phyloP scores from a whole-genome alignment of 2,329 filamentous ascomycete species.

The Penicillium sp. region DNA sequence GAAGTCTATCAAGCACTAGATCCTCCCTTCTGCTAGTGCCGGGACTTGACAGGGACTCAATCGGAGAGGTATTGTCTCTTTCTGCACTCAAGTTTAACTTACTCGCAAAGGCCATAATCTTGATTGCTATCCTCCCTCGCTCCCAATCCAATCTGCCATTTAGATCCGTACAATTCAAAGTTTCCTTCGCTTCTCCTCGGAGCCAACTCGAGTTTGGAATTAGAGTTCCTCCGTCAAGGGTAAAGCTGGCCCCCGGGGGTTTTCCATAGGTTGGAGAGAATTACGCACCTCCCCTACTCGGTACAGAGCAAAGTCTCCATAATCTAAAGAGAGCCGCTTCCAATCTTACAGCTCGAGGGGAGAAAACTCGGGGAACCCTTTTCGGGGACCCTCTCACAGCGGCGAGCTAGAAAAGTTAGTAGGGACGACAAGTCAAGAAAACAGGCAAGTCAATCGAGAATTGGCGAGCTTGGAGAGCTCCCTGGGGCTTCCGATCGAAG shows the following conservation, averaged over 20 bases:
- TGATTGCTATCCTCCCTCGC: neutral
- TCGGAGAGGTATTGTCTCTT: neutral
- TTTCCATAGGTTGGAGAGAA: neutral
- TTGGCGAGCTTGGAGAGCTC: neutral
- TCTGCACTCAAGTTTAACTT: too few relatives aligned
- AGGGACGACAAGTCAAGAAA: neutral
- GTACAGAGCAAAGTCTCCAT: neutral
- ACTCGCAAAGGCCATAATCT: too few relatives aligned
- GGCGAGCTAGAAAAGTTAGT: neutral
- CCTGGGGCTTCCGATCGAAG: neutral
- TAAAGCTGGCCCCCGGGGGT: neutral
- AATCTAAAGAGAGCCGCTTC: neutral
- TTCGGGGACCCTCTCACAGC: neutral
- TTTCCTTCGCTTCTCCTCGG: conserved; percentile 1
- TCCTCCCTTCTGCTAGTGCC: conserved; percentile 11
- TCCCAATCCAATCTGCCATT: neutral
- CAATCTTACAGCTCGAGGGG: neutral
- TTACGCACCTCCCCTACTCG: neutral
- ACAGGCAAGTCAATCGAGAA: neutral
- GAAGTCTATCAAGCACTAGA: conserved; percentile 21
- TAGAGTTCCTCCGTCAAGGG: neutral
- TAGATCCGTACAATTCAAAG: neutral
- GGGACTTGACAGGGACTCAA: neutral
- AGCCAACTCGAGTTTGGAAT: neutral
- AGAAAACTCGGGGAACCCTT: conserved; percentile 3